phyloP scores from a whole-genome alignment of 2,329 filamentous ascomycete genomes.

The Sporothrix luriei region DNA sequence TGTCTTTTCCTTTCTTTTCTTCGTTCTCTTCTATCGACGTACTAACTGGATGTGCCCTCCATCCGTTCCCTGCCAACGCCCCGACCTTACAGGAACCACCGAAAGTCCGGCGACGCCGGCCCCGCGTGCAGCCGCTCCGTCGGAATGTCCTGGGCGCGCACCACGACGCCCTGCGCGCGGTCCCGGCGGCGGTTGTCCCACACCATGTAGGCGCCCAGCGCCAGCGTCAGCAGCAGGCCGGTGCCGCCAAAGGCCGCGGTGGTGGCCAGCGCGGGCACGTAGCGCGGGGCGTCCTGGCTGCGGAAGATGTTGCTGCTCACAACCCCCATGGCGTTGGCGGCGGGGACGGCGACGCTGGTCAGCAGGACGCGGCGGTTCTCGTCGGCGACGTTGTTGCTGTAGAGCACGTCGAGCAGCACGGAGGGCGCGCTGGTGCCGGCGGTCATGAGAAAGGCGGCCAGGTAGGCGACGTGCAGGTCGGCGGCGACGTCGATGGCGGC shows the following conservation, averaged over 20 bases:
- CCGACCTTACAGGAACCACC: conserved; percentile 51
- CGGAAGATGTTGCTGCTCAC: conserved; percentile 70
- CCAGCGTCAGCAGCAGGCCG: conserved; percentile 57
- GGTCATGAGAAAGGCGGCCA: conserved; percentile 78
- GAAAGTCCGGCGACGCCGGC: conserved; percentile 55
- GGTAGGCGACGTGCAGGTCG: conserved; percentile 69
- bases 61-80: neutral
- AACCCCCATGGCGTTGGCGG: conserved; percentile 76
- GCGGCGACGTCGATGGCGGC: conserved; percentile 62
- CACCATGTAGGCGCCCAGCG: conserved; percentile 66
- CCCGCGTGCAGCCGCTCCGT: conserved; percentile 60
- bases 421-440: conserved; percentile 77
- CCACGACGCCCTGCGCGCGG: conserved; percentile 54
- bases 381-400: conserved; percentile 81
- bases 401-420: conserved; percentile 65
- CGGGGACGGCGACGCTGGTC: conserved; percentile 71
- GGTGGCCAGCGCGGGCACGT: conserved; percentile 66
- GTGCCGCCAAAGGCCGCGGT: conserved; percentile 65
- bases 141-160: conserved; percentile 60
- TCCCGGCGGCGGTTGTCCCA: conserved; percentile 66
- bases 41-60: neutral
- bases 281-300: conserved; percentile 64
- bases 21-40: neutral
- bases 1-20: no score
- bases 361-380: conserved; percentile 71